Percentiles rank a stretch among this genome's conserved stretches.
Conservation (phyloP, 345 rosid species). For the Melaleuca quinquenervia region DNA sequence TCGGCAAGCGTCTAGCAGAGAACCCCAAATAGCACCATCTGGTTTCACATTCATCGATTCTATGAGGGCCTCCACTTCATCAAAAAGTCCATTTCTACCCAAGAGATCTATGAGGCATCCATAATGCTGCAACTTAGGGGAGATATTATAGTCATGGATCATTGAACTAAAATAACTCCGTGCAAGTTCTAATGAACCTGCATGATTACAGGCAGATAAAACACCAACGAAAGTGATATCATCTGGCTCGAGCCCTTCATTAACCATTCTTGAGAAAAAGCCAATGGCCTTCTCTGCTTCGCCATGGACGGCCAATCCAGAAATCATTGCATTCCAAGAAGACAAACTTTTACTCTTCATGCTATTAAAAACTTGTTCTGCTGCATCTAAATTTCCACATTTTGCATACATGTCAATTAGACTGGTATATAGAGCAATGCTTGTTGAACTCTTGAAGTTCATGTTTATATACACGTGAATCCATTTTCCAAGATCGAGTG, state of each 20-base stretch:
- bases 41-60: constrained; percentile 44
- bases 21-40: constrained; percentile 73
- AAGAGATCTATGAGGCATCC: constrained; percentile 73
- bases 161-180: constrained; percentile 38
- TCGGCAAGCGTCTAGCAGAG: constrained; percentile 60
- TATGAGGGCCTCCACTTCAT: constrained; percentile 47
- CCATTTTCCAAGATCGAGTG: constrained; percentile 57
- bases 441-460: constrained; percentile 13
- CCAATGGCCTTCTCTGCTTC: constrained; percentile 29
- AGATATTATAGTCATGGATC: constrained; percentile 32
- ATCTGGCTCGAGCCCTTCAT: constrained; percentile 45
- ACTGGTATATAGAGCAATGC: constrained; percentile 32
- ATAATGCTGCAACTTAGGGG: constrained; percentile 62
- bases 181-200: constrained; percentile 53
- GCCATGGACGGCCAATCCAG: constrained; percentile 63
- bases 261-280: constrained; percentile 41
- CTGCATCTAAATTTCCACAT: constrained; percentile 42
- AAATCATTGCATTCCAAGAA: constrained; percentile 65
- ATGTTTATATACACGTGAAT: constrained; percentile 45
- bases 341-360: constrained; percentile 28
- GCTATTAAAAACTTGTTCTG: constrained; percentile 29
- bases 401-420: constrained; percentile 58
- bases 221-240: constrained; percentile 58
- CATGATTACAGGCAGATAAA: constrained; percentile 66
- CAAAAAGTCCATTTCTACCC: constrained; percentile 51